Evolutionary conservation across 345 rosid genomes (phyloP), one percentile per base, ranked within the genome.

Genomic region (Aquilaria yunnanensis): DNA sequence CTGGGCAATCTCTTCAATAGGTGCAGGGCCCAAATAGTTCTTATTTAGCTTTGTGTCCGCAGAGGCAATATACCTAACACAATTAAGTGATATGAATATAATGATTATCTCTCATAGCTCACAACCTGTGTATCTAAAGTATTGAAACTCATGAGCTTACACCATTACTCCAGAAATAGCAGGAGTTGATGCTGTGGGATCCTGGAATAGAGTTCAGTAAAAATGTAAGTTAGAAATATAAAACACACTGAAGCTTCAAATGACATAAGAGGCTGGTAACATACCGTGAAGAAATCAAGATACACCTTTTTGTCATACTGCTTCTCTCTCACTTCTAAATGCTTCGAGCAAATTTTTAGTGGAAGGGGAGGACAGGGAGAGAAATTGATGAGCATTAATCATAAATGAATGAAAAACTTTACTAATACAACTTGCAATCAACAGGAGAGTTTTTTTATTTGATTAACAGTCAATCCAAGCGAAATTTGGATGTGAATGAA

Each of bases 261-360:
- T 2, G 55, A 54, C 10, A 54, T 54, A 16, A 54, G 31, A 30
- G 31, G 9, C 10, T 29, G 14, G 9, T 32, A 70, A 67, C 87
- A 73, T 67, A 87, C 96, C 1, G 90, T 82, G 77, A 85, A 90
- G 74, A 90, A 68, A 74, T 87, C 96, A 68, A 87, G 33, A 73
- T 74, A 78, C 69, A 75, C 87, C 76, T 90, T 90, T 80, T 85
- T 66, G 73, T 90, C 92, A 66, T 90, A 87, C 64, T 90, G 97
- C 75, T 90, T 87, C 80, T 90, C 96, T 59, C 96, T 65, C 32
- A 90, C 96, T 85, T 90, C 96, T 46, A 90, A 69, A 72, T 90
- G 54, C 92, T 90, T 74, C 60, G 5, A 37, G 7, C 43, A 37
- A 23, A 37, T 37, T 37, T 37, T 37, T 7, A 37, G 43, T 3